These are phyloP conservation scores for Solanum pimpinellifolium DNA, from an alignment of 257 asterid species.

Conservation along the genomic window DNA sequence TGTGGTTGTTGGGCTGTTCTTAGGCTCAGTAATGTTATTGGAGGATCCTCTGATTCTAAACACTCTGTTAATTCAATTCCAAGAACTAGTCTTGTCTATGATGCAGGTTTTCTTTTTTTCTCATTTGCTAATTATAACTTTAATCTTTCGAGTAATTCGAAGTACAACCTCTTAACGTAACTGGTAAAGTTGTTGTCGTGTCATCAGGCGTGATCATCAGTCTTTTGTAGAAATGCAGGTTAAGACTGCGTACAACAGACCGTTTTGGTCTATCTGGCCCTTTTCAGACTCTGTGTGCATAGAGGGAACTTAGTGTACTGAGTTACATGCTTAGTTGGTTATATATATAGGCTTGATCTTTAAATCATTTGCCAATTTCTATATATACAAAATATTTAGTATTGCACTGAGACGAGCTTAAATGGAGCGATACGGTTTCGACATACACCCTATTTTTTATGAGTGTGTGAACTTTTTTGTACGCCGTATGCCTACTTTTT, in stretches of 20 bases:
- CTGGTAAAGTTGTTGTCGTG: background rate
- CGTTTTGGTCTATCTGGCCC: background rate
- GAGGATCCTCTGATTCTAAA: conserved; percentile 42
- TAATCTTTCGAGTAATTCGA: background rate
- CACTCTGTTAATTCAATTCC: conserved; percentile 44
- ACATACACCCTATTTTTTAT: background rate
- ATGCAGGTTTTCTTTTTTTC: conserved; percentile 45
- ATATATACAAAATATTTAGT: background rate
- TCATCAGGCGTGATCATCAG: background rate
- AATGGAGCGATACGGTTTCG: background rate
- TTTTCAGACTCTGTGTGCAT: too few species aligned
- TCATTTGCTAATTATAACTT: background rate
- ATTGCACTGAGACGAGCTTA: background rate
- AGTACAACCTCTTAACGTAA: background rate
- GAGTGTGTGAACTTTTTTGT: background rate
- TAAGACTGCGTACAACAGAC: background rate
- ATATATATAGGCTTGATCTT: background rate
- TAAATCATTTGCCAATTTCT: background rate
- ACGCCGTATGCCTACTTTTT: background rate
- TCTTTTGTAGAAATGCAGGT: background rate
- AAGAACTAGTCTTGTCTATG: conserved; percentile 81
- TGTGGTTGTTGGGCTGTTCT: conserved; percentile 87
- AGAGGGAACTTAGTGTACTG: background rate
- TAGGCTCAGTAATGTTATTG: conserved; percentile 29
- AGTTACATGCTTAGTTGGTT: background rate